A percentile compares a stretch with the other conserved stretches of the same genome.
Conservation (phyloP, 2,329 filamentous ascomycete species). For the Aureobasidium sp. region DNA sequence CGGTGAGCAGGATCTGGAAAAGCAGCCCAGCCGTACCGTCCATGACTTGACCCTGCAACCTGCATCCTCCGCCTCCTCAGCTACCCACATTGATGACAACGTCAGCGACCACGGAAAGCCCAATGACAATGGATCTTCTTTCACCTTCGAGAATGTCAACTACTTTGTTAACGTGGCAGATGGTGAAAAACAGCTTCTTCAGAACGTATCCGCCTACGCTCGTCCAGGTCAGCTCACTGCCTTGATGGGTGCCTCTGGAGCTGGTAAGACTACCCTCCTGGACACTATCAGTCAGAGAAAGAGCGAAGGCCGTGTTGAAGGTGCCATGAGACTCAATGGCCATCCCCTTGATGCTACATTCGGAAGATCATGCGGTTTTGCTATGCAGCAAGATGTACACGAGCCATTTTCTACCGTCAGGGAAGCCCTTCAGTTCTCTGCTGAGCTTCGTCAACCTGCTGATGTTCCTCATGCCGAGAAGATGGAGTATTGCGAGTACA, state of each 20-base stretch:
- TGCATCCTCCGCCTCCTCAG: neutral
- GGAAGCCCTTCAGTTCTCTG: slow-evolving; percentile 50
- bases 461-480: slow-evolving; percentile 51
- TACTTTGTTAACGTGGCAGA: slow-evolving; percentile 49
- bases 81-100: neutral
- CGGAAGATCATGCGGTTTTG: slow-evolving; percentile 59
- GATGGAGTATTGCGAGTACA: slow-evolving; percentile 56
- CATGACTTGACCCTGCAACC: neutral
- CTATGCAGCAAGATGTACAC: slow-evolving; percentile 65
- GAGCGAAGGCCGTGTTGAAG: slow-evolving; percentile 56
- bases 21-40: slow-evolving; percentile 10
- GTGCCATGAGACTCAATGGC: slow-evolving; percentile 60
- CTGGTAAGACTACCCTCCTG: slow-evolving; percentile 80
- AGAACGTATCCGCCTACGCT: slow-evolving; percentile 48
- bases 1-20: slow-evolving; percentile 6
- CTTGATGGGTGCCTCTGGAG: slow-evolving; percentile 70
- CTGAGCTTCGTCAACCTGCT: slow-evolving; percentile 50
- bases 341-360: slow-evolving; percentile 50
- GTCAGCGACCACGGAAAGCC: neutral
- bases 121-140: neutral
- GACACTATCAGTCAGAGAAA: slow-evolving; percentile 54
- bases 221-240: slow-evolving; percentile 51
- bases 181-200: slow-evolving; percentile 44
- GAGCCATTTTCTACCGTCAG: slow-evolving; percentile 49
- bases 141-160: slow-evolving; percentile 47